These are phyloP conservation scores for Litchi chinensis DNA, from an alignment of 345 rosid genomes.

Conservation along the genomic window DNA sequence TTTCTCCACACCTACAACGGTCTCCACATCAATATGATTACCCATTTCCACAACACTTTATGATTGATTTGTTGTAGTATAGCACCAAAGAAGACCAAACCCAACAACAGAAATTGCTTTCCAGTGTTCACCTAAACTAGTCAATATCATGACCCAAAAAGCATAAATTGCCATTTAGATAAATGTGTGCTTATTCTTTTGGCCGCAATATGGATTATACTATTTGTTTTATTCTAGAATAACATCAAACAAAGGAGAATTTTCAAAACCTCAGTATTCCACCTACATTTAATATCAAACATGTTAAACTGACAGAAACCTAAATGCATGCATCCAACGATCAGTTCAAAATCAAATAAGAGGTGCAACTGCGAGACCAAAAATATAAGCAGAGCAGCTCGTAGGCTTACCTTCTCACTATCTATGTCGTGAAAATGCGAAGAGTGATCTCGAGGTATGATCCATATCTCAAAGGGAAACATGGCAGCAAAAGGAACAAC, in stretches of 20 bases:
- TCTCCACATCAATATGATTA: not conserved
- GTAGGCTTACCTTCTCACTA: conserved; percentile 45
- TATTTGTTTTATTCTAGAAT: not conserved
- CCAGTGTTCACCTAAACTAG: not conserved
- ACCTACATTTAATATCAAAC: not conserved
- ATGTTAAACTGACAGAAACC: not conserved
- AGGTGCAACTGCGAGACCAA: not conserved
- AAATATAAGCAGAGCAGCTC: not conserved
- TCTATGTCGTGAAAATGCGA: conserved; percentile 74
- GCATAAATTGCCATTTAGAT: not conserved
- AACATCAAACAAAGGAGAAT: not conserved
- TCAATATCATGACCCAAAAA: not conserved
- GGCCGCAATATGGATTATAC: not conserved
- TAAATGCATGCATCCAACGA: not conserved
- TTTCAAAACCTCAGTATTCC: not conserved
- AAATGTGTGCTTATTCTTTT: not conserved
- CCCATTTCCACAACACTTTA: not conserved
- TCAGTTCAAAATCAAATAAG: conserved; percentile 6
- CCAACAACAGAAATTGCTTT: not conserved
- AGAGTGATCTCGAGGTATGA: conserved; percentile 64
- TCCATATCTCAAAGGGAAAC: conserved; percentile 89
- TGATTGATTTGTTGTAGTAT: not conserved
- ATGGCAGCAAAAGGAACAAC: conserved; percentile 66
- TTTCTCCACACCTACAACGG: not conserved
- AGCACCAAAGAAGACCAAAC: not conserved